A percentile compares a stretch with the other conserved stretches of the same genome.
These are phyloP conservation scores for Ceratocystis destructans DNA, from an alignment of 2,329 filamentous ascomycete genomes.

Conservation along the genomic window DNA sequence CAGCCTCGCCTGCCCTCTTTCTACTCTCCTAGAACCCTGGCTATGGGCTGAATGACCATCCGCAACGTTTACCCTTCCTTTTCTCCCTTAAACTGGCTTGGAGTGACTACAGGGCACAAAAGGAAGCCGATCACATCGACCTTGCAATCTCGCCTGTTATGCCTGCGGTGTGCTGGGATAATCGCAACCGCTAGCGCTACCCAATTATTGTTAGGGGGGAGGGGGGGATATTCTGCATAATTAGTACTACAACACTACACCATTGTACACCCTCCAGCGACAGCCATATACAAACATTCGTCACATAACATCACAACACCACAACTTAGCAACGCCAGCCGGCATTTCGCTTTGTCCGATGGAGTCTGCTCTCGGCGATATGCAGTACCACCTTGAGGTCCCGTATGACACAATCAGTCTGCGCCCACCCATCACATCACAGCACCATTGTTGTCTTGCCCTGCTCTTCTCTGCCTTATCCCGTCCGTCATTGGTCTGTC, in stretches of 20 bases:
- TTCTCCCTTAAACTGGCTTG: not conserved
- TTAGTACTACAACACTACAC: not conserved
- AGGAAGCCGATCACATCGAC: slow-evolving; percentile 1
- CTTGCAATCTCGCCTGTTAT: not conserved
- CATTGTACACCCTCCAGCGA: not conserved
- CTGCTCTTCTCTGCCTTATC: not conserved
- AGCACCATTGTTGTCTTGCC: not conserved
- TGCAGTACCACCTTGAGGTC: not conserved
- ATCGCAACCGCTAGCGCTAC: not conserved
- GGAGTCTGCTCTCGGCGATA: not conserved
- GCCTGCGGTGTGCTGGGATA: not conserved
- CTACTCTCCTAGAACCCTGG: not conserved
- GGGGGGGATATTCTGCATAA: not conserved
- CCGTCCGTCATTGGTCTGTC: not conserved
- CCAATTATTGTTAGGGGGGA: not conserved
- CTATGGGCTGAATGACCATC: not conserved
- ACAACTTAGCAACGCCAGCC: not conserved
- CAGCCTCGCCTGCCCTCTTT: not conserved
- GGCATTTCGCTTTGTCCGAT: not conserved
- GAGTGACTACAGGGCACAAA: not conserved
- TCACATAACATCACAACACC: not conserved
- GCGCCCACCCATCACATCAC: not conserved
- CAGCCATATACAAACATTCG: not conserved
- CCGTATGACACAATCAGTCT: not conserved
- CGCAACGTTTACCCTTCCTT: not conserved